Base-by-base conservation (phyloP, 306 rosid species). In the Cyclanthera cordifolia region DNA sequence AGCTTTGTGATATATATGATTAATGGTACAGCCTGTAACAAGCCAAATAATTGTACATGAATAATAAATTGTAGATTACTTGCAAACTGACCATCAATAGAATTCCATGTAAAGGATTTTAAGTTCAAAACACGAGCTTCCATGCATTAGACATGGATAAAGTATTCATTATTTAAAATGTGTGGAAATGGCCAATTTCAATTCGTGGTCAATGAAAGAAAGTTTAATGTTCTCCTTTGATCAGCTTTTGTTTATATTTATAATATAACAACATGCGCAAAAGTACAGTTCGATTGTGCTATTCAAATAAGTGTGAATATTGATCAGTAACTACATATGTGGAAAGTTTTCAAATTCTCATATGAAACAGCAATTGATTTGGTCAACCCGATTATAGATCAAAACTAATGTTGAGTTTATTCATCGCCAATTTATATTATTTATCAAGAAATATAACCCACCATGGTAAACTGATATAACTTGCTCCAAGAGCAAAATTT, bases 401-500 rank as follows among this genome's bases (percentile, higher is more conserved):
- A 34, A 45, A 46, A 66, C n/a, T 15, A 8, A 4, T 39, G 51
- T 21, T 3, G 53, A 64, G 17, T 64, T 41, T 64, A 21, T 64
- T 24, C 14, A 2, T 4, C 32, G 14, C 20, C 13, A 43, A 43
- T 64, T 32, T 32, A 27, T 48, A 11, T 28, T 41, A n/a, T 53
- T 48, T 21, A 66, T 69, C 49, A 73, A 76, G 53, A 39, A 56
- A 8, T 71, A 45, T 27, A 39, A 59, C 77, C 43, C 77, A 94
- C 99, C 99, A 94, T 81, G 99, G 99, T 83, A 94, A 85, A 79
- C 91, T 81, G 71, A 94, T 94, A 80, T 94, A 94, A 85, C 99
- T 94, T 78, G 99, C 96, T 79, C 97, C 99, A 64, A 94, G 88
- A 76, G 99, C 96, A 71, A 90, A 88, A 83, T 94, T 94, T 69